Evolutionary conservation across 495 filamentous ascomycete species (phyloP).

Genomic region (Penicillium dipodomyicola): DNA sequence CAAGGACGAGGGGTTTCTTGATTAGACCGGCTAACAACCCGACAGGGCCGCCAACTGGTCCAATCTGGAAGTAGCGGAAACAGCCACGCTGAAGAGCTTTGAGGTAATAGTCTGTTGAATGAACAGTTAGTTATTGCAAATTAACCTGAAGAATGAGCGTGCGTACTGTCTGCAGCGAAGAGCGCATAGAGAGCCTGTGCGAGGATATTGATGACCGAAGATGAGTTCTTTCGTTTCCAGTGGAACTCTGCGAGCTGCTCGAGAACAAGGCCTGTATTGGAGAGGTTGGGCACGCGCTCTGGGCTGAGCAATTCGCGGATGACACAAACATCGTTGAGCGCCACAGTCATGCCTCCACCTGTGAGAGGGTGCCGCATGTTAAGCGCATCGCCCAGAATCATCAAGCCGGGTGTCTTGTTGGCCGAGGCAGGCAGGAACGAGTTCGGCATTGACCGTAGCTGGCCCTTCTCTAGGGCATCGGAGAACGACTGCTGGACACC

Average conservation of each 20-base stretch:
- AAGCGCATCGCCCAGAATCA: slow-evolving; percentile 86
- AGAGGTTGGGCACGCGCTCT: slow-evolving; percentile 62
- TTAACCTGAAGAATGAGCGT: background rate
- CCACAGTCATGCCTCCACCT: slow-evolving; percentile 94
- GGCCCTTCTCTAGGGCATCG: slow-evolving; percentile 70
- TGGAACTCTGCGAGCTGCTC: slow-evolving; percentile 75
- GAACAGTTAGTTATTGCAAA: slow-evolving; percentile 4
- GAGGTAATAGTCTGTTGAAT: slow-evolving; percentile 60
- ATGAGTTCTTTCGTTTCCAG: slow-evolving; percentile 78
- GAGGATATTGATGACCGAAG: slow-evolving; percentile 91
- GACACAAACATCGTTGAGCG: slow-evolving; percentile 80
- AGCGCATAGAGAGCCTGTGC: slow-evolving; percentile 87
- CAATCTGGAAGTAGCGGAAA: slow-evolving; percentile 87
- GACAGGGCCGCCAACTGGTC: slow-evolving; percentile 72
- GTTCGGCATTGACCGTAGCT: slow-evolving; percentile 85
- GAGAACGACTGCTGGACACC: slow-evolving; percentile 69
- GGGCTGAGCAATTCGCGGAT: slow-evolving; percentile 70
- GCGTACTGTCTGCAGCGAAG: slow-evolving; percentile 77
- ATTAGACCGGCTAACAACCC: slow-evolving; percentile 83
- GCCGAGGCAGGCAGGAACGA: slow-evolving; percentile 79
- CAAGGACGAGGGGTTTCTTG: slow-evolving; percentile 70
- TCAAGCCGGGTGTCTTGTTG: slow-evolving; percentile 67
- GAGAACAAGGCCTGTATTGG: slow-evolving; percentile 59
- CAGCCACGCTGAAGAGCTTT: slow-evolving; percentile 83
- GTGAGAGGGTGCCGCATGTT: slow-evolving; percentile 97